Conservation (phyloP, 306 rosid genomes). For the Nissolia schottii region DNA sequence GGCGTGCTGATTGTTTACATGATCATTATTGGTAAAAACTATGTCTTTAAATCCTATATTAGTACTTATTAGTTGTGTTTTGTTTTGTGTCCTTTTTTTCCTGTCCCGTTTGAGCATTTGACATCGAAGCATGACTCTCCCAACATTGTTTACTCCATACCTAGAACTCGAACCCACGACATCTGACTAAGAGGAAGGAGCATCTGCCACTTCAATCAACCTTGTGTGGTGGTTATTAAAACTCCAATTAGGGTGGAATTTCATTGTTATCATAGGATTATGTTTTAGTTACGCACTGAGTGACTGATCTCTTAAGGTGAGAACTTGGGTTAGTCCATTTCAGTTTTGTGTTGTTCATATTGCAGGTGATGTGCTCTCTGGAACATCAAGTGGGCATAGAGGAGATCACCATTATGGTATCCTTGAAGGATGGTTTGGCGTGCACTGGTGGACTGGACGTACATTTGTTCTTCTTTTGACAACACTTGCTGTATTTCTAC, state of each 20-base stretch:
- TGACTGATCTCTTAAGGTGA: background rate
- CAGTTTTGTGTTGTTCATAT: constrained; percentile 26
- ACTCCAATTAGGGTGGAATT: background rate
- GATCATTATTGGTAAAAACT: constrained; percentile 71
- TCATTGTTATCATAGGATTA: background rate
- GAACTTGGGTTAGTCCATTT: constrained; percentile 24
- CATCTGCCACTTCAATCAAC: too few species aligned
- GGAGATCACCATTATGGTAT: constrained; percentile 70
- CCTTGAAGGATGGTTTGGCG: constrained; percentile 93
- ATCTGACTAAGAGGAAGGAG: too few species aligned
- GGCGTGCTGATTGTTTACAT: constrained; percentile 74
- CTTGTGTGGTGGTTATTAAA: too few species aligned
- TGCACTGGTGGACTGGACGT: constrained; percentile 80
- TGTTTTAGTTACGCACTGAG: background rate
- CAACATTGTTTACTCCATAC: too few species aligned
- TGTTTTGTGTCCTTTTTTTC: too few species aligned
- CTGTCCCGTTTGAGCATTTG: too few species aligned
- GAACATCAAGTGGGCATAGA: constrained; percentile 76
- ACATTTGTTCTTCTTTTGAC: constrained; percentile 50
- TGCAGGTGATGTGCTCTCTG: constrained; percentile 89
- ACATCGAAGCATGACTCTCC: too few species aligned
- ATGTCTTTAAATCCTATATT: background rate
- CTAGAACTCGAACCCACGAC: too few species aligned
- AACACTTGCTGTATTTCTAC: constrained; percentile 58
- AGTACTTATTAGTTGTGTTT: too few species aligned